Base-by-base conservation (phyloP, 2,329 filamentous ascomycete genomes). In the Ceratocystis variospora region DNA sequence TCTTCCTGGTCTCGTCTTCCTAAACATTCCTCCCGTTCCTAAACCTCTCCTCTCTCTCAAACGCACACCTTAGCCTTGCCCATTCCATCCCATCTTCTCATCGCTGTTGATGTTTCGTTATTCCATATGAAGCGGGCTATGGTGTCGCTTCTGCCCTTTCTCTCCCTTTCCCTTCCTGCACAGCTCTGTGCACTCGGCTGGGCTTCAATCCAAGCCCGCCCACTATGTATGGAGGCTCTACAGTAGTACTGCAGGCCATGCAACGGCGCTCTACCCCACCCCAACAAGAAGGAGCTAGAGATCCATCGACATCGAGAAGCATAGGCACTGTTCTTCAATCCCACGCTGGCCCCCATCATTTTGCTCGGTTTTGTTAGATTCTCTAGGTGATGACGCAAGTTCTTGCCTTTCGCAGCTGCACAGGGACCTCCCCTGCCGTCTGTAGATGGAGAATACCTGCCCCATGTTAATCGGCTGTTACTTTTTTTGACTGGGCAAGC, bases 1-100 rank as follows among this genome's bases (percentile, higher is more conserved):
- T 59, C 55, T 59, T 59, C 55, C 55, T 31, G 2, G 28, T 59
- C n/a, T 37, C 33, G 55, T 59, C 55, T 59, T 33, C 28, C 55
- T 17, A n/a, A 31, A 3, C 28, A 33, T 59, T 59, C 55, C 55
- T 59, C 55, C 55, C 55, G 55, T 33, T 12, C 28, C 31, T 57
- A 12, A 41, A 41, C n/a, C 53, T 28, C 53, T 57, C 33, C 28
- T 55, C 31, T 31, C 28, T 28, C 17, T n/a, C 55, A 37, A 59
- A 37, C 22, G n/a, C 15, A 2, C 7, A 4, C 55, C 28, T 59
- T 37, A 8, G 28, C 55, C 15, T 15, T n/a, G 19, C 10, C 22
- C 22, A 15, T 19, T 6, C n/a, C n/a, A 22, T 19, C n/a, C 7
- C 7, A 4, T 50, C n/a, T 19, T 19, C 8, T 15, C 25, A 25